Percentiles rank a stretch among this genome's conserved stretches.
Evolutionary conservation across 192 early-diverging fungal genomes (phyloP).

Genomic region (Podila epigama): DNA sequence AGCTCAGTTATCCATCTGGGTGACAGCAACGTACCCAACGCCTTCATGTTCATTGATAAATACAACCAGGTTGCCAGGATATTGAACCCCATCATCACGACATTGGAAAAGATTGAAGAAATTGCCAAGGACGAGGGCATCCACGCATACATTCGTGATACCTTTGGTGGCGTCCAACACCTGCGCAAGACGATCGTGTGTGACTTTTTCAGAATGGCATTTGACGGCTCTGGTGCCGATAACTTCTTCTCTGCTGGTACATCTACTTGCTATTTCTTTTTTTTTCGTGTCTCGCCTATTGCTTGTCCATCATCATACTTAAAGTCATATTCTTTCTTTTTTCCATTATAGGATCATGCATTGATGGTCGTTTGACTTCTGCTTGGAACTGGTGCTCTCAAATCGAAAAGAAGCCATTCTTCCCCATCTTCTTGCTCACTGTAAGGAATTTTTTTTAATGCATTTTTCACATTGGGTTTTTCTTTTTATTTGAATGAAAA

Average conservation of each 20-base stretch:
- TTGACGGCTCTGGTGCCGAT: constrained; percentile 96
- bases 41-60: constrained; percentile 98
- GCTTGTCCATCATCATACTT: background rate
- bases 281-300: background rate
- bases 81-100: constrained; percentile 84
- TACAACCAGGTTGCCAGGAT: constrained; percentile 99
- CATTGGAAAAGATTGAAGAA: constrained; percentile 75
- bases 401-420: constrained; percentile 94
- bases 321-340: background rate
- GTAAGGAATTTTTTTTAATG: constrained; percentile 55
- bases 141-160: constrained; percentile 67
- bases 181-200: constrained; percentile 79
- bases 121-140: constrained; percentile 66
- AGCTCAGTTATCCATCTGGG: constrained; percentile 96
- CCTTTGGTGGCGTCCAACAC: constrained; percentile 70
- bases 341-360: constrained; percentile 65
- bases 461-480: background rate
- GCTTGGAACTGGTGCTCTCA: constrained; percentile 93
- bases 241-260: constrained; percentile 89
- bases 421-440: constrained; percentile 88
- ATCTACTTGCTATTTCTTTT: background rate
- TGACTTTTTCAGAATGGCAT: constrained; percentile 96
- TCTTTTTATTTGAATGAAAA: constrained; percentile 3
- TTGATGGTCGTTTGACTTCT: constrained; percentile 94
- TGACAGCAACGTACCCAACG: constrained; percentile 98